Percentiles rank a stretch among this genome's conserved stretches.
Conservation (phyloP, 805 yeast genomes). For the Pichia thaimueangensis region DNA sequence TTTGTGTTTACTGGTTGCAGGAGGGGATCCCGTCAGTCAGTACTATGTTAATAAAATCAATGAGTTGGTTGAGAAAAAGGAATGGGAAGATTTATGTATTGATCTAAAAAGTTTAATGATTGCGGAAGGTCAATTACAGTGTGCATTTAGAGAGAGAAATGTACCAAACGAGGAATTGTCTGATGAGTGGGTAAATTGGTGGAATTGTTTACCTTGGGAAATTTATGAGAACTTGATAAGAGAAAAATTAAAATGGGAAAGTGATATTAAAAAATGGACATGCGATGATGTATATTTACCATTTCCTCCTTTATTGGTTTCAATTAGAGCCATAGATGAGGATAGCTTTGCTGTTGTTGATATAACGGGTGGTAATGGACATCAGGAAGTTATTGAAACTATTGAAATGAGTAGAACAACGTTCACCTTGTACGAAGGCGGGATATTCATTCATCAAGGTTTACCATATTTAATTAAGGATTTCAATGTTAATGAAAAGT, state of each 20-base stretch:
- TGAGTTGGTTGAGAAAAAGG: slow-evolving; percentile 40
- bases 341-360: slow-evolving; percentile 85
- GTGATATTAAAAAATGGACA: slow-evolving; percentile 43
- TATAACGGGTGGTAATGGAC: slow-evolving; percentile 64
- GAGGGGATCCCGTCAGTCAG: slow-evolving; percentile 80
- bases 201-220: slow-evolving; percentile 15
- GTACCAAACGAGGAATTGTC: slow-evolving; percentile 38
- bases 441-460: slow-evolving; percentile 92
- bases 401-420: slow-evolving; percentile 84
- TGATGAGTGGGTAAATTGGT: slow-evolving; percentile 16
- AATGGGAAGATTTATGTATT: slow-evolving; percentile 52
- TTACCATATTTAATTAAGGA: slow-evolving; percentile 80
- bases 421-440: slow-evolving; percentile 88
- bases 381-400: slow-evolving; percentile 78
- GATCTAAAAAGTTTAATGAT: slow-evolving; percentile 58
- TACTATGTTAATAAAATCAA: slow-evolving; percentile 69
- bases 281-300: slow-evolving; percentile 60
- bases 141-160: slow-evolving; percentile 66
- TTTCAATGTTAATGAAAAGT: slow-evolving; percentile 69
- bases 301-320: slow-evolving; percentile 72
- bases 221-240: slow-evolving; percentile 19
- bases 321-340: slow-evolving; percentile 79
- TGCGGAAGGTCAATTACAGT: slow-evolving; percentile 79
- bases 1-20: slow-evolving; percentile 76
- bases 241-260: slow-evolving; percentile 36